Conservation (phyloP, 1,139 yeast species). For the Geotrichum reessii region DNA sequence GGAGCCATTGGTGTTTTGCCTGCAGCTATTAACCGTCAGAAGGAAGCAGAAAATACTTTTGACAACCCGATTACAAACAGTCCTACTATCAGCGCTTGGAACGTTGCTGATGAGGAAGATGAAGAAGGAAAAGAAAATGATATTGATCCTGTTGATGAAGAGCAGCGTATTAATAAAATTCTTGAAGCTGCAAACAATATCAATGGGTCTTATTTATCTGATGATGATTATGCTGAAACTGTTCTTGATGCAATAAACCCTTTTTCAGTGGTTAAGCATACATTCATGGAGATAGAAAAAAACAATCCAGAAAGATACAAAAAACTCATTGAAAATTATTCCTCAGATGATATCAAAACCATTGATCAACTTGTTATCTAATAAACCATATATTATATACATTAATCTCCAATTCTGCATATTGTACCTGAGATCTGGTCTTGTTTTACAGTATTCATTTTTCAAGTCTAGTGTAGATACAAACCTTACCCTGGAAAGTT, state of each 20-base stretch:
- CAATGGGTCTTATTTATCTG: slow-evolving; percentile 55
- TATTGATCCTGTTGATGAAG: slow-evolving; percentile 28
- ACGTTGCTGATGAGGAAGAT: slow-evolving; percentile 49
- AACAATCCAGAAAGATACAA: slow-evolving; percentile 30
- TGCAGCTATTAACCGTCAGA: slow-evolving; percentile 57
- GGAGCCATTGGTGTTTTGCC: slow-evolving; percentile 58
- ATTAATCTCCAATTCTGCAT: not conserved
- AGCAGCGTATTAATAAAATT: slow-evolving; percentile 22
- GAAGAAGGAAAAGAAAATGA: slow-evolving; percentile 32
- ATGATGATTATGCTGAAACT: slow-evolving; percentile 75
- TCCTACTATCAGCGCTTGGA: slow-evolving; percentile 42
- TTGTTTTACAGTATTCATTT: slow-evolving; percentile 31
- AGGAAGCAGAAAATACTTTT: slow-evolving; percentile 54
- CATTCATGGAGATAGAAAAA: slow-evolving; percentile 35
- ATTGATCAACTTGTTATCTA: slow-evolving; percentile 20
- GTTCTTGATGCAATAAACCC: slow-evolving; percentile 71
- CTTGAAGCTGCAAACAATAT: slow-evolving; percentile 25
- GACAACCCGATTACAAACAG: slow-evolving; percentile 34
- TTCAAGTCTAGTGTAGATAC: slow-evolving; percentile 22
- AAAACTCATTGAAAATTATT: slow-evolving; percentile 25
- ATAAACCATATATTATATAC: slow-evolving; percentile 1
- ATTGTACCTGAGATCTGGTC: not conserved
- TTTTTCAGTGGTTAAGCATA: slow-evolving; percentile 46
- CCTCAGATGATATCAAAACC: slow-evolving; percentile 36
- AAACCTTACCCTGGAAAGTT: not conserved